Percentiles rank a stretch among this genome's conserved stretches.
These are phyloP conservation scores for Mesembryanthemum crystallinum DNA, from an alignment of 148 eudicot species.

Conservation along the genomic window DNA sequence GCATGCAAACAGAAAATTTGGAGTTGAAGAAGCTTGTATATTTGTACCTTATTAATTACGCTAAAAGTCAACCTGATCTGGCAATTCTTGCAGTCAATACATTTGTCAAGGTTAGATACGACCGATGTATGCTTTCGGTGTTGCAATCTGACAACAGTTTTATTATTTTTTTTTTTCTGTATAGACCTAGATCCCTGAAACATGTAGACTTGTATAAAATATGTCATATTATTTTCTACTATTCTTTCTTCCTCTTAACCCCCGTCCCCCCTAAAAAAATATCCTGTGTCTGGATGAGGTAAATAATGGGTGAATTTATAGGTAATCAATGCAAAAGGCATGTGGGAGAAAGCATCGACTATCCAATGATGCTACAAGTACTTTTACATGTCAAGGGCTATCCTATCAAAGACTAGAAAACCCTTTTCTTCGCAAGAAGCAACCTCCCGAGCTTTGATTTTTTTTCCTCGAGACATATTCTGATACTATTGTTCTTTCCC, in stretches of 20 bases:
- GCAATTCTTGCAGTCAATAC: slow-evolving; percentile 98
- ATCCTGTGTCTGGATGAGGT: not conserved
- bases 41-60: slow-evolving; percentile 92
- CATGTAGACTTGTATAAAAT: too few species aligned
- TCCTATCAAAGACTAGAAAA: not conserved
- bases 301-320: not conserved
- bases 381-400: not conserved
- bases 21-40: slow-evolving; percentile 98
- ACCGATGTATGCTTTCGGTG: not conserved
- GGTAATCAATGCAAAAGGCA: not conserved
- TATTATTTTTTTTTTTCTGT: too few species aligned
- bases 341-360: not conserved
- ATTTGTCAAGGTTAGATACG: slow-evolving; percentile 77
- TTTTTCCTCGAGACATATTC: not conserved
- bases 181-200: not conserved
- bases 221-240: not conserved
- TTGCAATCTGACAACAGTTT: not conserved
- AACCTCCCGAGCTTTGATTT: not conserved
- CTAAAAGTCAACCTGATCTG: slow-evolving; percentile 97
- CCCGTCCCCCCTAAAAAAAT: not conserved
- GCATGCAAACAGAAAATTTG: slow-evolving; percentile 98
- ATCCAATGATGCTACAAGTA: not conserved
- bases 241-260: not conserved
- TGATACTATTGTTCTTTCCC: not conserved
- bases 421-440: too few species aligned